phyloP scores from a whole-genome alignment of 768 basidiomycete genomes.

The Agaricus sinodeliciosus region DNA sequence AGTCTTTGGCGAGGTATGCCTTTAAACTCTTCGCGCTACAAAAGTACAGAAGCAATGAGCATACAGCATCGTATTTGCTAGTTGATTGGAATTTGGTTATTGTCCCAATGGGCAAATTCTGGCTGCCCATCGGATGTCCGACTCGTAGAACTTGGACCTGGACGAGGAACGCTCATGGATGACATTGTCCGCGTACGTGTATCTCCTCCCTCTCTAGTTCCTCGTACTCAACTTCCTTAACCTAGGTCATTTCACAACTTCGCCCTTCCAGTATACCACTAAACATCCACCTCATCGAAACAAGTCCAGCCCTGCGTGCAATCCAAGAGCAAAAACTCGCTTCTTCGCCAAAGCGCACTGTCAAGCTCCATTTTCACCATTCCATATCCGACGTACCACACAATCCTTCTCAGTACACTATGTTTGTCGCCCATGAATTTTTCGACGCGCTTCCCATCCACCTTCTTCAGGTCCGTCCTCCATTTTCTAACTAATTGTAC shows the following conservation, averaged over 20 bases:
- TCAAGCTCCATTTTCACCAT: conserved; percentile 63
- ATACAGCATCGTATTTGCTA: conserved; percentile 27
- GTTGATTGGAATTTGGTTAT: conserved; percentile 84
- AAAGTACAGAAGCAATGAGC: conserved; percentile 32
- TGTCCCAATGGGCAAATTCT: conserved; percentile 63
- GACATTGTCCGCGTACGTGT: conserved; percentile 77
- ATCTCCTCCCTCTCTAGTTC: neutral
- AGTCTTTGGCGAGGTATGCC: conserved; percentile 87
- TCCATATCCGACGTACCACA: conserved; percentile 59
- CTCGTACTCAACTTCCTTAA: neutral
- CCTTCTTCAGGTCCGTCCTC: conserved; percentile 62
- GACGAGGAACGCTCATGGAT: conserved; percentile 85
- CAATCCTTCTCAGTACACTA: conserved; percentile 54
- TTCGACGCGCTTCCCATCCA: conserved; percentile 96
- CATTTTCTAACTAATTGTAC: neutral
- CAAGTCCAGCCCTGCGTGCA: conserved; percentile 57
- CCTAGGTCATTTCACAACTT: conserved; percentile 48
- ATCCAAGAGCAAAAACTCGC: conserved; percentile 53
- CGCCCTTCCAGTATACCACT: conserved; percentile 29
- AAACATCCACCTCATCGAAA: conserved; percentile 77
- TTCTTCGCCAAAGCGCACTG: conserved; percentile 21
- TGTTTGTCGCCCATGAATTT: conserved; percentile 93
- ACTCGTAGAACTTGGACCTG: conserved; percentile 90
- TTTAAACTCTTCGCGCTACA: neutral
- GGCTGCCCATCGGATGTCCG: conserved; percentile 48